Evolutionary conservation across 768 basidiomycete genomes (phyloP), one percentile per base, ranked within the genome.

Genomic region (Collybia nuda): DNA sequence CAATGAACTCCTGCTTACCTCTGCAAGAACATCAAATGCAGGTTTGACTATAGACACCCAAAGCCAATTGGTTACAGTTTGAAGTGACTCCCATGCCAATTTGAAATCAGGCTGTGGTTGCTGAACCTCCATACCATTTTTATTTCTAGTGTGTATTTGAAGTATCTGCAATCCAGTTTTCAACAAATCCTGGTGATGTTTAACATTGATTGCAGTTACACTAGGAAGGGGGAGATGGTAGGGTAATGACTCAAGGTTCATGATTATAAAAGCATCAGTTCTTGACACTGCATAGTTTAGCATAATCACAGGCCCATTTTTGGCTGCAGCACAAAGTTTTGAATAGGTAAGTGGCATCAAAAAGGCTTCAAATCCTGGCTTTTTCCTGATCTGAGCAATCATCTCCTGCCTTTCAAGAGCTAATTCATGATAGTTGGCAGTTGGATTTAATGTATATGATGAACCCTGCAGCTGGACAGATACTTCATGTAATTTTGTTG

Each of bases 241-340:
- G 11, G 61, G 55, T 37, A 45, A 38, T 3, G 56, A 42, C 18
- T 18, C 19, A 5, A 49, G 54, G 29, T 44, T 15, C 9, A 53
- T 26, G 32, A 65, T 45, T 21, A 58, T 55, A 23, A 28, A 32
- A 11, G 62, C 63, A 56, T 65, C 63, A 48, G 57, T 62, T n/a
- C 48, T 48, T 18, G 3, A 17, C n/a, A 36, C 46, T 45, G 53
- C 36, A 42, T 58, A 37, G 46, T 67, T 62, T 22, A 65, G 37
- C 17, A 60, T 28, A 6, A 62, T 43, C 22, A 67, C 48, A 14
- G 47, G 53, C 26, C 60, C 59, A 53, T 48, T 23, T 21, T 28
- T 9, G 11, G 58, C 43, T 29, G 22, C 40, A 21, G 17, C 9
- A 37, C n/a, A 14, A 21, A 45, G 21, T 17, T 37, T 12, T 32